Base-by-base conservation (phyloP, 1,284 basidiomycete species). In the Pseudozyma thailandica region DNA sequence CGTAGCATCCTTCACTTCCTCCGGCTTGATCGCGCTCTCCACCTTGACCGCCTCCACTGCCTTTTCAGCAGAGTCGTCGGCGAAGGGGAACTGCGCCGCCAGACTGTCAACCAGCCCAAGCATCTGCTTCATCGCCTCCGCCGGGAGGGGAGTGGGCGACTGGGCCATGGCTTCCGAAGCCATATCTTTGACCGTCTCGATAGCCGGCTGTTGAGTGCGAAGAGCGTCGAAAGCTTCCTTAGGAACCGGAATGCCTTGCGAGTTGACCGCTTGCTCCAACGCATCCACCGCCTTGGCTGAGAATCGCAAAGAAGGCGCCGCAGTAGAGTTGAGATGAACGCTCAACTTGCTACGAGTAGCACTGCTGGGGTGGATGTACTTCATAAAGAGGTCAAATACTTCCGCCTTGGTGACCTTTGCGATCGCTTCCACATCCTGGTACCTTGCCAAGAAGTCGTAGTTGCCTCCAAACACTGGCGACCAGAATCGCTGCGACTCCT, bases 361-460 rank as follows among this genome's bases (percentile, higher is more conserved):
- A 26, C 66, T 72, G 47, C 65, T 73, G 5, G 80, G 82, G 82
- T 93, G 89, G 43, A 93, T 87, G 56, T 87, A 86, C 23, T 86
- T 85, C 63, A 88, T 85, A 86, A 93, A 94, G 50, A 97, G 84
- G 6, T 87, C 82, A n/a, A 92, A 69, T 31, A 98, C 86, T 25
- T 97, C 92, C 7, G 88, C 84, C 84, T 93, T 93, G 8, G 88
- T 90, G 53, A 93, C 85, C 20, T 82, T 84, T 48, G 86, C 83
- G 50, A 95, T 84, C 10, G 88, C 80, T 27, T 86, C 86, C 5
- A 90, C 89, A 73, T 95, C 92, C 16, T 86, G 86, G 70, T 89
- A 86, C 45, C 88, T 89, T 90, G 79, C 76, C 26, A 69, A 33
- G 33, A 77, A 75, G 69, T 82, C 81, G 52, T 72, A 64, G 30